phyloP scores from a whole-genome alignment of 768 basidiomycete genomes.

The Asterophora parasitica region DNA sequence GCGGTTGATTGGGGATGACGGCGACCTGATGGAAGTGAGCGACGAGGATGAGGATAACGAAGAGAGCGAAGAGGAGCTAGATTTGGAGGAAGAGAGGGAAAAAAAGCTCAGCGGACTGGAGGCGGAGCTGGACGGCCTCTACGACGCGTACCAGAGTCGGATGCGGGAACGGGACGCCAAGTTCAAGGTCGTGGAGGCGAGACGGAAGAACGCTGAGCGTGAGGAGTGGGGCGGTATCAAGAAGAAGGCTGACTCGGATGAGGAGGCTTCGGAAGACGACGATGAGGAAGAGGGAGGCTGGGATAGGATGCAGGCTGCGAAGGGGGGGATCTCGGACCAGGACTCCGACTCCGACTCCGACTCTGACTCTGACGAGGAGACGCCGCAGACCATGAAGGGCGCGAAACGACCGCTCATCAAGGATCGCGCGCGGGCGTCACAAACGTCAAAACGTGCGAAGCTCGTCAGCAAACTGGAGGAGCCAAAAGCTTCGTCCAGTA shows the following conservation, averaged over 20 bases:
- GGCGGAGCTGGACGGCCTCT: slow-evolving; percentile 82
- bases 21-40: slow-evolving; percentile 39
- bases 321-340: slow-evolving; percentile 43
- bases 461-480: slow-evolving; percentile 45
- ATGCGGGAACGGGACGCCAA: slow-evolving; percentile 84
- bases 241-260: slow-evolving; percentile 16
- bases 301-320: slow-evolving; percentile 58
- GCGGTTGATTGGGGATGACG: slow-evolving; percentile 27
- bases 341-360: slow-evolving; percentile 51
- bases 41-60: slow-evolving; percentile 23
- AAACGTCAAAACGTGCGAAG: slow-evolving; percentile 45
- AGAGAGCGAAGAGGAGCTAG: slow-evolving; percentile 40
- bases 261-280: slow-evolving; percentile 35
- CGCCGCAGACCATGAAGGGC: slow-evolving; percentile 15
- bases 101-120: slow-evolving; percentile 62
- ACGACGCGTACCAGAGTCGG: slow-evolving; percentile 79
- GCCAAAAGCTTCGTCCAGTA: slow-evolving; percentile 35
- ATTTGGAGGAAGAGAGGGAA: slow-evolving; percentile 69
- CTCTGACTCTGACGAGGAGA: slow-evolving; percentile 17
- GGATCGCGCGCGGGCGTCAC: slow-evolving; percentile 14
- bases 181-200: slow-evolving; percentile 75
- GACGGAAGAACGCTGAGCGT: slow-evolving; percentile 65
- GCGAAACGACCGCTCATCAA: slow-evolving; percentile 41
- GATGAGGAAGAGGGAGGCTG: slow-evolving; percentile 60
- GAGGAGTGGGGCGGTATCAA: slow-evolving; percentile 83